phyloP scores from a whole-genome alignment of 768 basidiomycete species.

The Auricularia sp. region DNA sequence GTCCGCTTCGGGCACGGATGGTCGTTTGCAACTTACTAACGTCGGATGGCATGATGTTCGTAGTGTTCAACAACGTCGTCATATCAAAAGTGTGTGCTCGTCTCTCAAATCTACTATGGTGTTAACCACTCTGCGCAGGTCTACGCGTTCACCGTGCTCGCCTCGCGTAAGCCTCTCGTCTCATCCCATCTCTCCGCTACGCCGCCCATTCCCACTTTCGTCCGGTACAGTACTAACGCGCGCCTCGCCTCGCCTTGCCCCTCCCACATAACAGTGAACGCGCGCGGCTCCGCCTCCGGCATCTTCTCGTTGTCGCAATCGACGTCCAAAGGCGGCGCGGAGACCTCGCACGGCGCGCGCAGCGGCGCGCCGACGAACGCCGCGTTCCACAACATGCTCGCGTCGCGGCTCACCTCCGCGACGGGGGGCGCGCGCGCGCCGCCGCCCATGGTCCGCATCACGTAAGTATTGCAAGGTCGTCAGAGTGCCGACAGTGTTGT shows the following conservation, averaged over 20 bases:
- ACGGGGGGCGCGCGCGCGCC: not conserved
- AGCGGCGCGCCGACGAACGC: no score
- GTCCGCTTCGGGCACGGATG: not conserved
- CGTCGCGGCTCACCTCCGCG: no score
- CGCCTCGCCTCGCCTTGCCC: not conserved
- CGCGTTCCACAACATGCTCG: no score
- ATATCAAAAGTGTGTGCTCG: not conserved
- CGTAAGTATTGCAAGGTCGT: no score
- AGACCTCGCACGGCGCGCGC: not conserved
- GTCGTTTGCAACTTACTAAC: no score
- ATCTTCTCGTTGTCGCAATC: not conserved
- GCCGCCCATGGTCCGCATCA: not conserved
- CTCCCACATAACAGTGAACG: not conserved
- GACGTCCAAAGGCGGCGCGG: not conserved
- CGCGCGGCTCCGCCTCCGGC: not conserved
- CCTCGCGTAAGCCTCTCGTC: not conserved
- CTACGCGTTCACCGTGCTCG: not conserved
- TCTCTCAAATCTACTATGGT: not conserved
- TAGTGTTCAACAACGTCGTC: not conserved
- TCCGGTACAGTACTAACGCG: no score
- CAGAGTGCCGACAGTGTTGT: no score
- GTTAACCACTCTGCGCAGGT: not conserved
- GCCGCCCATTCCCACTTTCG: no score
- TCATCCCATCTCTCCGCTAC: not conserved
- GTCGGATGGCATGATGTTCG: not conserved